Evolutionary conservation across 164 flowering plant genomes (phyloP).

Genomic region (Vitis rupestris): DNA sequence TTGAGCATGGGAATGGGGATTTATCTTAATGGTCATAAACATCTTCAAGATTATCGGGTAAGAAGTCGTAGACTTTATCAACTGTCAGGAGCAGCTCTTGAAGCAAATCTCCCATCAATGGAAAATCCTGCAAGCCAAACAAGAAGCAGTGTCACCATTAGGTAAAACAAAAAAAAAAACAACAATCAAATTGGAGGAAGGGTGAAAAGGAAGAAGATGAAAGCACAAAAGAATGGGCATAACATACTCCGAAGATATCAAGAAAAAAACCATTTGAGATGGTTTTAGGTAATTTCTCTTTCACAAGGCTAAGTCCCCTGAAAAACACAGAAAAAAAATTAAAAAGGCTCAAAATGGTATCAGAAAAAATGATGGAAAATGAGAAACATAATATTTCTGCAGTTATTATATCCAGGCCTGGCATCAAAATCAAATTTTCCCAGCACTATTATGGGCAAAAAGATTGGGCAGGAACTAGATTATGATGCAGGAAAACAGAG

Average conservation of each 20-base stretch:
- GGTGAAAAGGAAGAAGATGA: not conserved
- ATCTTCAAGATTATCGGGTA: not conserved
- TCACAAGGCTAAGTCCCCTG: constrained; percentile 33
- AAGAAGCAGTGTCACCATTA: not conserved
- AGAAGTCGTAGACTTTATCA: constrained; percentile 16
- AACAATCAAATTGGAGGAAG: not conserved
- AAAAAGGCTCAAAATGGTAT: too few species aligned
- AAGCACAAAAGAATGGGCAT: not conserved
- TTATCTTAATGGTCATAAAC: not conserved
- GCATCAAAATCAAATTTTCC: too few species aligned
- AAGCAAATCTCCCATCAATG: constrained; percentile 28
- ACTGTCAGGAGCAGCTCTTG: constrained; percentile 25
- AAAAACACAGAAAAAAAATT: not conserved
- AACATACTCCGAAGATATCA: constrained; percentile 24
- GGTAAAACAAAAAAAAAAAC: not conserved
- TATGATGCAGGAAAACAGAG: too few species aligned
- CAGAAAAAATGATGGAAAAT: too few species aligned
- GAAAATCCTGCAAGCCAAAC: constrained; percentile 33
- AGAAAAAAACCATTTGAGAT: constrained; percentile 27
- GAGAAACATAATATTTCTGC: too few species aligned
- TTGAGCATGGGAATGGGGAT: too few species aligned
- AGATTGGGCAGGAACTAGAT: too few species aligned
- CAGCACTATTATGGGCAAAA: too few species aligned
- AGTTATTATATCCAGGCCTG: too few species aligned
- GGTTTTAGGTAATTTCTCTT: constrained; percentile 23